Evolutionary conservation across 2,329 filamentous ascomycete genomes (phyloP).

Genomic region (Trichoderma oligosporum): DNA sequence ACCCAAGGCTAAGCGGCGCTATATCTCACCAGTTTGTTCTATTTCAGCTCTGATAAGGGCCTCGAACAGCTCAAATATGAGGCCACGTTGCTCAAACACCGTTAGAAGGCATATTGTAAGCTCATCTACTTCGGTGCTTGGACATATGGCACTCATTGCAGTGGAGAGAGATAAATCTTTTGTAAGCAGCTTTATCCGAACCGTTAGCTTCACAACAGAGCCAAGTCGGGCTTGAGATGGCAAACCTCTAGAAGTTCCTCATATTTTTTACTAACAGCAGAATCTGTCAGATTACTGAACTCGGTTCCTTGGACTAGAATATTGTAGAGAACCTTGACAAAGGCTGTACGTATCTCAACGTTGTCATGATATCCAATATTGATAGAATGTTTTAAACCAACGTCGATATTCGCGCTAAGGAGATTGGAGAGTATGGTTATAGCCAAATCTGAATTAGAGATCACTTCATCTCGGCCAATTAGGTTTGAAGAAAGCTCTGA

Average conservation of each 20-base stretch:
- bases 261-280: conserved; percentile 65
- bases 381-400: conserved; percentile 65
- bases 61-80: conserved; percentile 61
- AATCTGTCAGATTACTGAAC: conserved; percentile 64
- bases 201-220: not conserved
- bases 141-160: conserved; percentile 62
- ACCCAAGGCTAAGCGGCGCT: not conserved
- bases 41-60: conserved; percentile 66
- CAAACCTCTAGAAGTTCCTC: conserved; percentile 56
- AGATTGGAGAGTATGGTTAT: conserved; percentile 67
- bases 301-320: conserved; percentile 69
- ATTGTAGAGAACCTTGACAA: conserved; percentile 67
- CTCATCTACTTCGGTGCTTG: conserved; percentile 65
- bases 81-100: conserved; percentile 64
- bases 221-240: not conserved
- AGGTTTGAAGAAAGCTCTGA: conserved; percentile 32
- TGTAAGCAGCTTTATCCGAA: conserved; percentile 50
- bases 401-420: conserved; percentile 67
- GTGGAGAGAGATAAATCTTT: conserved; percentile 60
- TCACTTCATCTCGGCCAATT: conserved; percentile 48
- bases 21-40: conserved; percentile 54
- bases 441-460: conserved; percentile 57
- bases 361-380: conserved; percentile 70
- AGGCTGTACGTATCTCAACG: conserved; percentile 64
- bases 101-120: conserved; percentile 64